A percentile compares a stretch with the other conserved stretches of the same genome.
phyloP scores from a whole-genome alignment of 306 rosid genomes.

The Fragaria vesca region DNA sequence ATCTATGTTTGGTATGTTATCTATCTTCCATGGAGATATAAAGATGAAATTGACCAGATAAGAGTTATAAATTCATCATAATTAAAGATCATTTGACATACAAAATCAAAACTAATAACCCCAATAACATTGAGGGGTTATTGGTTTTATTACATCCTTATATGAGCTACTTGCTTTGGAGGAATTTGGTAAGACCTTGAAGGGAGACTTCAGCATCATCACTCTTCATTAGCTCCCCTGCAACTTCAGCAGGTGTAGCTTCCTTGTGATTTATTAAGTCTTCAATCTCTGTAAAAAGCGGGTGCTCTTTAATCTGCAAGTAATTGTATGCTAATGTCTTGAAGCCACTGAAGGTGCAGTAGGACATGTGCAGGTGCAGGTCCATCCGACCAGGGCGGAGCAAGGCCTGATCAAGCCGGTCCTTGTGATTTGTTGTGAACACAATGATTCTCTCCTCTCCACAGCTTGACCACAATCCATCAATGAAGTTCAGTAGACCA shows the following conservation, averaged over 20 bases:
- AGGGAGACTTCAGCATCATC: constrained; percentile 39
- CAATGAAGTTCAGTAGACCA: constrained; percentile 54
- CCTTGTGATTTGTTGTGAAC: constrained; percentile 49
- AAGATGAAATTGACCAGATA: neutral
- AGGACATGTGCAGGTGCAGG: constrained; percentile 51
- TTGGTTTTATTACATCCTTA: neutral
- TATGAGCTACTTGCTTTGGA: constrained; percentile 16
- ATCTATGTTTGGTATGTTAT: neutral
- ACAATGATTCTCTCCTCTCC: constrained; percentile 52
- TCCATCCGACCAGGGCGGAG: constrained; percentile 65
- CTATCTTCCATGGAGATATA: neutral
- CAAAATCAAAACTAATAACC: neutral
- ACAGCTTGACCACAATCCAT: constrained; percentile 66
- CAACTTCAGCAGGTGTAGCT: constrained; percentile 60
- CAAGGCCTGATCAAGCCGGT: constrained; percentile 51
- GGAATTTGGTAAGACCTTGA: constrained; percentile 44
- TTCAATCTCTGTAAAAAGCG: constrained; percentile 33
- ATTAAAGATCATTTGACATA: neutral
- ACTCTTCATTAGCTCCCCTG: constrained; percentile 53
- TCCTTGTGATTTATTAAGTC: constrained; percentile 28
- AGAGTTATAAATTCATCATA: neutral
- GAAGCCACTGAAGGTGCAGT: constrained; percentile 44
- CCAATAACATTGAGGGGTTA: neutral
- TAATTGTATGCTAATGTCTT: constrained; percentile 46
- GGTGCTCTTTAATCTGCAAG: constrained; percentile 37